Evolutionary conservation across 1,139 yeast species (phyloP), one percentile per base, ranked within the genome.

Genomic region (Martiniozyma asiatica): DNA sequence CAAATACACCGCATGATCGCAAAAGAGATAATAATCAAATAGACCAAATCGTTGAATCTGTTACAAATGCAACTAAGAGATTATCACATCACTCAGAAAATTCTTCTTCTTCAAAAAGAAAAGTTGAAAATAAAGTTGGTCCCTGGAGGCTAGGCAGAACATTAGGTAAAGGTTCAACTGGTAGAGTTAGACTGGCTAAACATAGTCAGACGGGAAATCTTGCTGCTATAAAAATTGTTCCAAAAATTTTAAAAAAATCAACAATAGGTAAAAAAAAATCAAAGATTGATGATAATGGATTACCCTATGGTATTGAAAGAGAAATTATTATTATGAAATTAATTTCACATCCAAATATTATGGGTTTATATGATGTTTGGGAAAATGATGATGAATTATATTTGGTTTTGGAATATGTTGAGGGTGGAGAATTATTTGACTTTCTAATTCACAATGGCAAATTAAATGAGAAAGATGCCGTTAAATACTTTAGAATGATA

Each of bases 331-430:
- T 78, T 36, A 70, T 69, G 77, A 89, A 89, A 55, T 65, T 89
- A 37, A 73, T 92, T 28, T 81, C 84, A 39, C 98, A 89, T 53
- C 87, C 92, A 13, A 89, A 89, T 51, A 92, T 89, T 33, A 73
- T 89, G 79, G 85, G 93, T n/a, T 63, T 89, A 27, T 89, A 82
- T 53, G 99, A 89, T 48, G 99, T 92, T 25, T 89, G 98, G 98
- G 98, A 92, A 55, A 89, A 92, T 47, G 81, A 84, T 47, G 85
- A 92, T 40, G 96, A 87, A 47, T 61, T 89, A 31, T 87, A 87
- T 49, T 68, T 89, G 44, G 92, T 92, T 18, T 60, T 89, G 38
- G 99, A 89, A 58, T 89, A 92, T 56, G 89, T 92, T 31, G 97
- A 92, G 58, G 95, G 96, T 30, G 99, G 99, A 25, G 98, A 89